phyloP scores from a whole-genome alignment of 2,329 filamentous ascomycete species.

The Myriosclerotinia curreyana region DNA sequence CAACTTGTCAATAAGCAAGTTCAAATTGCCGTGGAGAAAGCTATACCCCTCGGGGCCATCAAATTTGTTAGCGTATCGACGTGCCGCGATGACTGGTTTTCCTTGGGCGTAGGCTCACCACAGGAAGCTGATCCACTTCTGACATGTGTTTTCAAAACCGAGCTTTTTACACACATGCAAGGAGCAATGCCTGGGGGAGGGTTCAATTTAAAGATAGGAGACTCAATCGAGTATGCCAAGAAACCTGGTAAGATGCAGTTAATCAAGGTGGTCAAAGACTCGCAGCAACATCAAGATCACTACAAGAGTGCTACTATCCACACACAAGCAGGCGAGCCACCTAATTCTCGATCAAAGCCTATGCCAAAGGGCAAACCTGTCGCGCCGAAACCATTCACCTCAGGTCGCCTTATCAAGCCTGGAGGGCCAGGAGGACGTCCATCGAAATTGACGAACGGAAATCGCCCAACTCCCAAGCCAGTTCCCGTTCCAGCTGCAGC shows the following conservation, averaged over 20 bases:
- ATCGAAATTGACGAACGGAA: constrained; percentile 60
- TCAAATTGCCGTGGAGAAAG: constrained; percentile 76
- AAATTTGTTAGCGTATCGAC: constrained; percentile 81
- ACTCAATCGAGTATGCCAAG: constrained; percentile 91
- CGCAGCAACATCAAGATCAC: constrained; percentile 69
- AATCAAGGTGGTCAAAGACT: constrained; percentile 89
- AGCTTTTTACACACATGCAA: constrained; percentile 90
- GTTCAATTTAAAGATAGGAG: constrained; percentile 77
- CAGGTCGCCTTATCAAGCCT: constrained; percentile 86
- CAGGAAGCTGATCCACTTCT: constrained; percentile 92
- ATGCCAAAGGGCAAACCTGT: constrained; percentile 86
- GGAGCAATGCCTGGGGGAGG: constrained; percentile 70
- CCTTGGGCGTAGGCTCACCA: constrained; percentile 80
- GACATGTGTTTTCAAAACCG: constrained; percentile 93
- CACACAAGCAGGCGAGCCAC: constrained; percentile 77
- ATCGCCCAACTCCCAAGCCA: constrained; percentile 38
- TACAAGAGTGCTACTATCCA: constrained; percentile 96
- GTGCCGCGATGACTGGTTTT: constrained; percentile 94
- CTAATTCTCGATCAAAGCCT: constrained; percentile 76
- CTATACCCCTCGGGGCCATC: constrained; percentile 80
- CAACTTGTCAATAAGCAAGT: constrained; percentile 77
- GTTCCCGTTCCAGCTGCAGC: constrained; percentile 29
- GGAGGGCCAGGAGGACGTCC: constrained; percentile 81
- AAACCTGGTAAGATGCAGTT: constrained; percentile 89
- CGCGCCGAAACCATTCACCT: constrained; percentile 84